Conservation (phyloP, 106 monocot genomes). For the Allium sativum region DNA sequence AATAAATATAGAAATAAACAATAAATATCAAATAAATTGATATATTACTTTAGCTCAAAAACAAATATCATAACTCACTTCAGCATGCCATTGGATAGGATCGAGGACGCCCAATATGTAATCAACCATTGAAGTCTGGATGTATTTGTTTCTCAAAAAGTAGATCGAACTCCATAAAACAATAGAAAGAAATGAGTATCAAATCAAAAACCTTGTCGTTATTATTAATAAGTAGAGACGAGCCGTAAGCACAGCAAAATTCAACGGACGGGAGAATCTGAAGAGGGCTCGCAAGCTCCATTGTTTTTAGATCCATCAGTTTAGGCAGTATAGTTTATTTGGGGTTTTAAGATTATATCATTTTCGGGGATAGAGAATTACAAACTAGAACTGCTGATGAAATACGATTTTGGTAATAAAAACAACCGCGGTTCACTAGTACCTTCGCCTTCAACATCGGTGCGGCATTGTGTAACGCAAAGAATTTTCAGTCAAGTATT, state of each 20-base stretch:
- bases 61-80: slow-evolving; percentile 20
- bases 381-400: too few species aligned
- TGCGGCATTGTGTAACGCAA: too few species aligned
- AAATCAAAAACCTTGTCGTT: slow-evolving; percentile 24
- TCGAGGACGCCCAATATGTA: slow-evolving; percentile 84
- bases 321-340: too few species aligned
- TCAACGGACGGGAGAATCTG: slow-evolving; percentile 58
- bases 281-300: slow-evolving; percentile 53
- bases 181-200: background rate
- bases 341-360: too few species aligned
- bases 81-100: slow-evolving; percentile 68
- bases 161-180: background rate
- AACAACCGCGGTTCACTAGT: too few species aligned
- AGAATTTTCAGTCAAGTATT: too few species aligned
- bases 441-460: too few species aligned
- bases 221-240: slow-evolving; percentile 68
- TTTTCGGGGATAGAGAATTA: too few species aligned
- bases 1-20: background rate
- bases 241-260: slow-evolving; percentile 88
- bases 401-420: too few species aligned
- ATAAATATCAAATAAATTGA: background rate
- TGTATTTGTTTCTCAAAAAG: background rate
- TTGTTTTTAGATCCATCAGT: background rate
- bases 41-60: background rate
- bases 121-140: slow-evolving; percentile 76